A percentile compares a stretch with the other conserved stretches of the same genome.
Conservation (phyloP, 257 asterid genomes). For the Ballota nigra region DNA sequence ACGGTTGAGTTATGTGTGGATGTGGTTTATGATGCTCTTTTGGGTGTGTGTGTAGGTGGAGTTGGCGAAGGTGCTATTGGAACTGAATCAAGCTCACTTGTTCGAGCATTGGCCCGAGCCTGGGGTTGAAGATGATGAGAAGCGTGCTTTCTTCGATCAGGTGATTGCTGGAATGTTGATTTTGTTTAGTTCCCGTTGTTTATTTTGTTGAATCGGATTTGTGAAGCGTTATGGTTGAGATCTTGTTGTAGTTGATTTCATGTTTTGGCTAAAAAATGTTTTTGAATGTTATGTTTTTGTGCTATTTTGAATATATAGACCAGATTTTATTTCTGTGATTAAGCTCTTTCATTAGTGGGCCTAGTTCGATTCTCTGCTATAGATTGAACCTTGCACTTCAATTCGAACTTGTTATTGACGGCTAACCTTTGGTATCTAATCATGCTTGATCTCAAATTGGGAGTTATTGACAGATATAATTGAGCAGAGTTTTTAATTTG, state of each 20-base stretch:
- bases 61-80: slow-evolving; percentile 67
- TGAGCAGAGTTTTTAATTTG: not conserved
- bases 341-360: not conserved
- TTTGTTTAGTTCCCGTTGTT: not conserved
- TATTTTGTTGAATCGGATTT: slow-evolving; percentile 1
- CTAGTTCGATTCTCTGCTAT: not conserved
- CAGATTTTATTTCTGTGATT: not conserved
- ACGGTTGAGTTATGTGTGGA: not conserved
- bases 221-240: slow-evolving; percentile 5
- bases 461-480: not conserved
- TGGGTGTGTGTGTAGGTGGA: slow-evolving; percentile 50
- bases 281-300: not conserved
- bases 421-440: slow-evolving; percentile 7
- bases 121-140: slow-evolving; percentile 74
- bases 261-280: not conserved
- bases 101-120: slow-evolving; percentile 89
- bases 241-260: slow-evolving; percentile 17
- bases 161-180: slow-evolving; percentile 19
- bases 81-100: slow-evolving; percentile 73
- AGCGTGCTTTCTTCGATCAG: slow-evolving; percentile 77
- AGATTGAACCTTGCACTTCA: not conserved
- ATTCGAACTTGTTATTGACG: not conserved
- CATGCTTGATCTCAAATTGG: not conserved
- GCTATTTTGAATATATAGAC: not conserved
- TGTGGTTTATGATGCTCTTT: slow-evolving; percentile 15